These are phyloP conservation scores for Tylopilus felleus DNA, from an alignment of 768 basidiomycete species.

Conservation along the genomic window DNA sequence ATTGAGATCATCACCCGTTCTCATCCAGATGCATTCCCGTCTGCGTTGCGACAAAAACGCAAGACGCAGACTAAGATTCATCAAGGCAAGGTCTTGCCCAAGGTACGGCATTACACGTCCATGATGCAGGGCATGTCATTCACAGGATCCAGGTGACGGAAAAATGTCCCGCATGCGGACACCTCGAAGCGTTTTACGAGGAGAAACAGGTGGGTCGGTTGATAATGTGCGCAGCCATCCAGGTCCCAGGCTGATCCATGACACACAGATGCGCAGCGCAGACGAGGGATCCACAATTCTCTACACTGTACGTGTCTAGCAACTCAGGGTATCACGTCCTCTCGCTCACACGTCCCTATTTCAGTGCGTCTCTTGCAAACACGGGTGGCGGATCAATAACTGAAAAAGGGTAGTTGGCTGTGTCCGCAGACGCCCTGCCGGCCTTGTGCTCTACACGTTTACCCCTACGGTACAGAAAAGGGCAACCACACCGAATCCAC, in stretches of 20 bases:
- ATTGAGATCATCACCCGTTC: constrained; percentile 87
- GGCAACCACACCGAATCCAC: constrained; percentile 86
- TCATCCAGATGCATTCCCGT: constrained; percentile 93
- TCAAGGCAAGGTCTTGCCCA: constrained; percentile 62
- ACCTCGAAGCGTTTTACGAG: constrained; percentile 83
- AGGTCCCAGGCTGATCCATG: neutral
- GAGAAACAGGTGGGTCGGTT: constrained; percentile 68
- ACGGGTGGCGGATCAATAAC: constrained; percentile 83
- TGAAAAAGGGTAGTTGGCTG: constrained; percentile 26
- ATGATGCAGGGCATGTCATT: neutral
- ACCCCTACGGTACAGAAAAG: constrained; percentile 52
- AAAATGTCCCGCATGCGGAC: constrained; percentile 84
- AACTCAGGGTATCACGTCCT: neutral
- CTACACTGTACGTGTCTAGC: constrained; percentile 70
- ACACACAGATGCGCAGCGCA: constrained; percentile 70
- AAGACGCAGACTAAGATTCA: constrained; percentile 86
- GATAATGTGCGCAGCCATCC: neutral
- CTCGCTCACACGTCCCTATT: constrained; percentile 8
- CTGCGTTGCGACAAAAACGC: constrained; percentile 77
- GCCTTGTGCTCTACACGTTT: constrained; percentile 28
- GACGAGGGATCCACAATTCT: constrained; percentile 95
- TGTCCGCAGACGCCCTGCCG: neutral
- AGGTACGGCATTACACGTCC: constrained; percentile 48
- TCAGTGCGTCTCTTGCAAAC: constrained; percentile 72
- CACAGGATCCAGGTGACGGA: constrained; percentile 65